Evolutionary conservation across 2,329 filamentous ascomycete species (phyloP), one percentile per base, ranked within the genome.

Genomic region (Trichoderma lentiforme): DNA sequence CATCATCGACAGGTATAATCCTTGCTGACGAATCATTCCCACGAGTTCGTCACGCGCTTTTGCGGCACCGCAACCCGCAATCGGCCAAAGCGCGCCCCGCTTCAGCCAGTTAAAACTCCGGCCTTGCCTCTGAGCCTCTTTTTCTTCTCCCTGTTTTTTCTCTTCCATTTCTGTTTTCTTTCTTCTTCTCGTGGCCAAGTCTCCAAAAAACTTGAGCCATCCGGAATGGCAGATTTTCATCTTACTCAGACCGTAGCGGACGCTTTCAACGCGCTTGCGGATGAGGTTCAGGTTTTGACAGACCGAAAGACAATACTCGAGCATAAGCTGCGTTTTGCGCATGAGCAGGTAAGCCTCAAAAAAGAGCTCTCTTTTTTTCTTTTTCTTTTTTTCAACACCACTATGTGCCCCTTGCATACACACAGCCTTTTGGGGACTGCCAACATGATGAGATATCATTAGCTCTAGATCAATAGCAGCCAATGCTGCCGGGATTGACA

Each of bases 391-490:
- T 57, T 12, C 28, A 18, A 32, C 28, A 34, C 14, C 28, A 60
- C n/a, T 62, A 39, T 36, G 24, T 36, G 4, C 28, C 56, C 26
- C 56, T 14, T 26, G 21, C 36, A 34, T n/a, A 24, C 11, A 6
- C 15, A 36, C 26, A n/a, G 53, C 15, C 39, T 61, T 34, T 53
- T 47, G 56, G 57, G 57, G 69, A 64, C 39, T 71, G 76, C 76
- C 76, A 79, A 76, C 74, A 80, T 83, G 81, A 83, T 83, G 81
- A 83, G 79, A 78, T 78, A 81, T 73, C 80, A 80, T 92, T 93
- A 93, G 92, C 92, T 94, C 92, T 93, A 93, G 92, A 93, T 92
- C 91, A 91, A 86, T 87, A 93, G 90, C 86, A 88, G 84, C 86
- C 79, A 74, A 74, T 75, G 76, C 76, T 82, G 80, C 81, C 79